Conservation (phyloP, 164 flowering plant genomes). For the Stephania cephalantha region DNA sequence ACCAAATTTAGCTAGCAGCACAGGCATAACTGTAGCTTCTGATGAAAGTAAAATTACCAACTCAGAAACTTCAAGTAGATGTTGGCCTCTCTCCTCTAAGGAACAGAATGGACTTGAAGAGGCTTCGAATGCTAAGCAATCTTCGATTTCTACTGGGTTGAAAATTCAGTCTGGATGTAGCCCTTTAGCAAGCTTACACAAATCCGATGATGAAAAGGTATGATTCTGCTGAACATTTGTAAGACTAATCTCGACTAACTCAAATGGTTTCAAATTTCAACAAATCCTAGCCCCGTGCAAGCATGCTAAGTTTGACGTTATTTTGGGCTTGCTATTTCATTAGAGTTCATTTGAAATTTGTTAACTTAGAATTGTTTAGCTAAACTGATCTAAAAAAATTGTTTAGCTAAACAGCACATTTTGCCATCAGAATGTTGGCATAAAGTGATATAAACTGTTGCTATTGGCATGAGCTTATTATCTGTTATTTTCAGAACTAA, state of each 20-base stretch:
- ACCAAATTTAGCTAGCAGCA: conserved; percentile 8
- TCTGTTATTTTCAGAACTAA: too few relatives aligned
- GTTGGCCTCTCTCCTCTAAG: background rate
- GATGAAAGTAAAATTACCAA: conserved; percentile 15
- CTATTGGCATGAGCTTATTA: too few relatives aligned
- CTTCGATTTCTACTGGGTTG: conserved; percentile 6
- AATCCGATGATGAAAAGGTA: conserved; percentile 22
- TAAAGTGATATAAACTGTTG: background rate
- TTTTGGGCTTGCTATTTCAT: too few relatives aligned
- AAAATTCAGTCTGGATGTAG: conserved; percentile 11
- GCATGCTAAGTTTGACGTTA: background rate
- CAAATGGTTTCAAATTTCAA: background rate
- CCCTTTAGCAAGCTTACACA: conserved; percentile 6
- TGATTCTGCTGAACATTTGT: background rate
- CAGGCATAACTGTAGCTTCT: conserved; percentile 1
- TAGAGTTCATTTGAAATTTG: background rate
- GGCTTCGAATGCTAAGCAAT: conserved; percentile 4
- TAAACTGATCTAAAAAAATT: background rate
- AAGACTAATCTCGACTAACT: background rate
- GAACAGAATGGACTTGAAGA: conserved; percentile 9
- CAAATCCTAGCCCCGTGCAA: background rate
- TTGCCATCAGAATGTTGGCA: background rate
- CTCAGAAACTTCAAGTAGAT: conserved; percentile 10
- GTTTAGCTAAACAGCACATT: background rate
- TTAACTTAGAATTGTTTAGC: background rate